phyloP scores from a whole-genome alignment of 768 basidiomycete genomes.

The Panaeolus cyanescens region DNA sequence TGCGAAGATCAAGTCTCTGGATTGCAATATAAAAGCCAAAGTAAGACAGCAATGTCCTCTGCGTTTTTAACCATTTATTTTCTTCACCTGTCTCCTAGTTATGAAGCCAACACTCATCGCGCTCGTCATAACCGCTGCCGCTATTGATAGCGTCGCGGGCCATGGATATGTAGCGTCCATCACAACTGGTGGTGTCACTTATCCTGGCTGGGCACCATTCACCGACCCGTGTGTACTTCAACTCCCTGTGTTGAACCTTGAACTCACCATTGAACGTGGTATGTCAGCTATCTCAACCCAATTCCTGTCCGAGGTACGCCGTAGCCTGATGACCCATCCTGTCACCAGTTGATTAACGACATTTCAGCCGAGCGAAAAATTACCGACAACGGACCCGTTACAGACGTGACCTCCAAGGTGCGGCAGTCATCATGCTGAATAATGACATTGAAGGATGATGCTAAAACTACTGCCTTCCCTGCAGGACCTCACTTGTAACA shows the following conservation, averaged over 20 bases:
- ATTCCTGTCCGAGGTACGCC: not conserved
- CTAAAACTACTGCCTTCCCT: too few species aligned
- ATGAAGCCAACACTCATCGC: not conserved
- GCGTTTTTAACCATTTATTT: too few species aligned
- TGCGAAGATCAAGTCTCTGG: too few species aligned
- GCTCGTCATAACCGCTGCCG: not conserved
- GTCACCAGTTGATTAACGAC: too few species aligned
- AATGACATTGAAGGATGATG: too few species aligned
- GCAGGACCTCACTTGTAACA: not conserved
- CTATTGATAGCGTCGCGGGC: not conserved
- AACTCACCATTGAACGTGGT: not conserved
- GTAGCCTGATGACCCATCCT: not conserved
- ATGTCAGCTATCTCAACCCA: not conserved
- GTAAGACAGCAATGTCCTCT: too few species aligned
- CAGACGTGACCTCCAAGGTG: not conserved
- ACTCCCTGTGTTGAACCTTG: not conserved
- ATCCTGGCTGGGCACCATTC: conserved; percentile 14
- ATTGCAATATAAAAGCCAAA: too few species aligned
- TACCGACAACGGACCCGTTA: not conserved
- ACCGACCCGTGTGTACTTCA: conserved; percentile 9
- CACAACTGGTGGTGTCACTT: conserved; percentile 10
- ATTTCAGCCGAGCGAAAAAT: not conserved
- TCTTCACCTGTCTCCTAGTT: too few species aligned
- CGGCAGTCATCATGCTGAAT: not conserved
- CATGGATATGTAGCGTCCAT: conserved; percentile 12